Base-by-base conservation (phyloP, 2,329 filamentous ascomycete species). In the Lasiodiplodia theobromae region DNA sequence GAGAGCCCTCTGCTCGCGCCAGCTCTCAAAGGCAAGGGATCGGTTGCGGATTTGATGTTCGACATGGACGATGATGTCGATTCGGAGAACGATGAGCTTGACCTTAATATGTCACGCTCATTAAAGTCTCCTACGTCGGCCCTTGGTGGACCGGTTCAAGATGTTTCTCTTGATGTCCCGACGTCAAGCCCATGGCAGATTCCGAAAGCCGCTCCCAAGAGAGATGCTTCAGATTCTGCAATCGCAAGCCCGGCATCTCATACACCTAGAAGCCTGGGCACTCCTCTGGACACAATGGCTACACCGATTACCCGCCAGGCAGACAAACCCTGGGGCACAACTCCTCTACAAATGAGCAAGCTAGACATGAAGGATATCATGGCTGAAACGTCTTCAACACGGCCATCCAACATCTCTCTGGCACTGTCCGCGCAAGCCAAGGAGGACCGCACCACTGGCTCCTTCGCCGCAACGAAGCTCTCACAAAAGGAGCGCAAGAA, bases 401-500 rank as follows among this genome's bases (percentile, higher is more conserved):
- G 82, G 51, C 81, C 84, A 1, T 88, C 87, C 1, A 86, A 84
- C 66, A 73, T 88, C 23, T 86, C 85, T 1, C 72, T 86, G 38
- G 86, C 82, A 0, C 80, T 88, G 63, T 83, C 83, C 7, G 79
- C 78, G 28, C 80, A 83, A 64, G 79, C 82, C 25, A 80, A 82
- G 69, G 76, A 76, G 38, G 74, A 75, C 73, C 78, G 77, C 52
- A 72, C 73, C 49, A 74, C 72, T 66, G 79, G 74, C 74, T 68
- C 58, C 31, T 64, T 64, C 75, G 70, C 82, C 31, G 77, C 82
- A 47, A 79, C 82, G 0, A 97, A 92, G 77, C 80, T 97, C 72
- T 97, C 94, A 0, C 96, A 98, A 74, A 97, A 96, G 76, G 94
- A 97, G 78, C 89, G 94, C 25, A 98, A 97, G 81, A 92, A 73